Conservation (phyloP, 805 yeast genomes). For the Kurtzmaniella fragi region DNA sequence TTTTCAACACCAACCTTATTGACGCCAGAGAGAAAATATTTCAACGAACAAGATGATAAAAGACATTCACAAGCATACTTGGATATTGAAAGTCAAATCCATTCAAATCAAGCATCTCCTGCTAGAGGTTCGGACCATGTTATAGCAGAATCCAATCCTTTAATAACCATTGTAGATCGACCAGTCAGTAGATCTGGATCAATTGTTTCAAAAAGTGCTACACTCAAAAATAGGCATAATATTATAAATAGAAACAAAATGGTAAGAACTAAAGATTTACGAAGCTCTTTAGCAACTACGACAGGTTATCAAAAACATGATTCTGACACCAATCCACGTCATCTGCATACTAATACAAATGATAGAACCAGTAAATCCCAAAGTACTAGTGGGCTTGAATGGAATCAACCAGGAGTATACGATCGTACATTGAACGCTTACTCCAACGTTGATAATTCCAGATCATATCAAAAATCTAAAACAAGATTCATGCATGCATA, state of each 20-base stretch:
- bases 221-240: conserved; percentile 24
- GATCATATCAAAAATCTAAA: not conserved
- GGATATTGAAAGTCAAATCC: conserved; percentile 1
- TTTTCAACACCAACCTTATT: conserved; percentile 11
- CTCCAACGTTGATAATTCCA: no score
- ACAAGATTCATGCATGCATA: conserved; percentile 1
- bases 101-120: not conserved
- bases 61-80: conserved; percentile 2
- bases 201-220: conserved; percentile 24
- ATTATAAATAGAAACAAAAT: conserved; percentile 26
- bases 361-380: not conserved
- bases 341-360: conserved; percentile 1
- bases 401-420: not conserved
- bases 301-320: not conserved
- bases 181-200: conserved; percentile 21
- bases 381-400: not conserved
- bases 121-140: not conserved
- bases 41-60: not conserved
- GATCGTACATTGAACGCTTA: no score
- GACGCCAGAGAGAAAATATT: conserved; percentile 3
- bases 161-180: conserved; percentile 21
- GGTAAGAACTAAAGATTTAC: conserved; percentile 12
- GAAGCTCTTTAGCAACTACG: not conserved
- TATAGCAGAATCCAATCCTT: conserved; percentile 12
- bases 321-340: not conserved